A percentile compares a stretch with the other conserved stretches of the same genome.
Evolutionary conservation across 2,329 filamentous ascomycete species (phyloP).

Genomic region (Trichophyton benhamiae): DNA sequence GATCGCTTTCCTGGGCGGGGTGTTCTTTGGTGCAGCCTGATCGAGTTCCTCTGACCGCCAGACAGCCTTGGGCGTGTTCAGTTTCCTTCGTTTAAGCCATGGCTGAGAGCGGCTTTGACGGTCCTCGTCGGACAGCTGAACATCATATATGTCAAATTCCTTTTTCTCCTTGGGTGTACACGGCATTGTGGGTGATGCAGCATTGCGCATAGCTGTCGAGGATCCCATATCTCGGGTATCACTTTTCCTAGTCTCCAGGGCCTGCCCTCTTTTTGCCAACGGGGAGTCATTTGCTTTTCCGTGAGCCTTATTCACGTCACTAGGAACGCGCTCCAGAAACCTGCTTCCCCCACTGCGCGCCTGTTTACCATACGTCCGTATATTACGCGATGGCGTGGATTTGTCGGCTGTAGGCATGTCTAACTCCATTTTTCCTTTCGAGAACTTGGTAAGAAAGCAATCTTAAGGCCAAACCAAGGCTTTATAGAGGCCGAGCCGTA

Average conservation of each 20-base stretch:
- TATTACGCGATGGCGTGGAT: constrained; percentile 9
- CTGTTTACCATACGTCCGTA: constrained; percentile 14
- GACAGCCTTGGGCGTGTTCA: constrained; percentile 8
- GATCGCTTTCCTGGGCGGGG: not conserved
- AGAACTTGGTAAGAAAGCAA: not conserved
- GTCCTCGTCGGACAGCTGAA: constrained; percentile 20
- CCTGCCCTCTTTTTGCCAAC: not conserved
- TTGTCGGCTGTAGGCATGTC: constrained; percentile 1
- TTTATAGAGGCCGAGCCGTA: not conserved
- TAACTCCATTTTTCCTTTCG: not conserved
- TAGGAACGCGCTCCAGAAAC: not conserved
- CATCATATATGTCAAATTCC: constrained; percentile 16
- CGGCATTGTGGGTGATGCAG: not conserved
- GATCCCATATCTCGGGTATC: not conserved
- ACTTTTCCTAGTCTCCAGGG: not conserved
- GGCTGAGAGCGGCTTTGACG: constrained; percentile 4
- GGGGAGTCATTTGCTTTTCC: not conserved
- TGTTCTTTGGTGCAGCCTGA: not conserved
- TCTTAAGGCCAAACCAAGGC: not conserved
- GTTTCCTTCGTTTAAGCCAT: constrained; percentile 12
- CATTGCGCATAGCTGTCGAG: not conserved
- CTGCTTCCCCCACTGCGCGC: constrained; percentile 7
- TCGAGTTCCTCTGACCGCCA: constrained; percentile 2
- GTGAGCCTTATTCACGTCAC: not conserved
- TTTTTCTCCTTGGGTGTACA: not conserved